These are phyloP conservation scores for Mrakia blollopis DNA, from an alignment of 768 basidiomycete species.

Conservation along the genomic window DNA sequence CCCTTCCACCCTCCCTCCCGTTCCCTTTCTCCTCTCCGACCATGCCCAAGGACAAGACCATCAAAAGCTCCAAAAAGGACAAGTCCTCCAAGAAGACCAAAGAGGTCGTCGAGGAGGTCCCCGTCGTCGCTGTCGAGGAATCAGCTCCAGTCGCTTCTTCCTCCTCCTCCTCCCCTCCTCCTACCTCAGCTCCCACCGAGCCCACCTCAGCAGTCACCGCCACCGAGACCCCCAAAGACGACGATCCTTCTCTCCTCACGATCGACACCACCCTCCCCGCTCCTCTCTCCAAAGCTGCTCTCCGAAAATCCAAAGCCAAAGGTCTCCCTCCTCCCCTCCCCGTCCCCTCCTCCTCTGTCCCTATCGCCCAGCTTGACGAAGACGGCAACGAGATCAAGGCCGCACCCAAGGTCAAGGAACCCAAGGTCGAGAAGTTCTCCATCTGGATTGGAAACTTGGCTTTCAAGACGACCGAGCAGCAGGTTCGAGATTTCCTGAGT, in stretches of 20 bases:
- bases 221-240: neutral
- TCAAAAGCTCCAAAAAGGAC: slow-evolving; percentile 14
- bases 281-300: slow-evolving; percentile 24
- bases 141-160: neutral
- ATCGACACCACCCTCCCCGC: slow-evolving; percentile 33
- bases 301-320: slow-evolving; percentile 30
- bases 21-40: neutral
- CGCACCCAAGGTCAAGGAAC: neutral
- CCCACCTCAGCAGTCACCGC: neutral
- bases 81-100: slow-evolving; percentile 22
- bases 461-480: slow-evolving; percentile 75
- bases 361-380: neutral
- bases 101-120: neutral
- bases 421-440: slow-evolving; percentile 50
- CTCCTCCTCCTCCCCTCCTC: slow-evolving; percentile 8
- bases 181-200: neutral
- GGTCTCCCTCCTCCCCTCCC: slow-evolving; percentile 14
- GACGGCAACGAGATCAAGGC: slow-evolving; percentile 18
- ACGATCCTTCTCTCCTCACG: slow-evolving; percentile 23
- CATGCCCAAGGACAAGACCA: slow-evolving; percentile 27
- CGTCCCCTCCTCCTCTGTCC: slow-evolving; percentile 1
- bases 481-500: slow-evolving; percentile 51
- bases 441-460: slow-evolving; percentile 94
- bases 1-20: too few relatives aligned
- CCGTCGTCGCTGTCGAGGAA: neutral